Evolutionary conservation across 176 grass and related monocot genomes (phyloP), one percentile per base, ranked within the genome.

Genomic region (Coix lacrymajobi): DNA sequence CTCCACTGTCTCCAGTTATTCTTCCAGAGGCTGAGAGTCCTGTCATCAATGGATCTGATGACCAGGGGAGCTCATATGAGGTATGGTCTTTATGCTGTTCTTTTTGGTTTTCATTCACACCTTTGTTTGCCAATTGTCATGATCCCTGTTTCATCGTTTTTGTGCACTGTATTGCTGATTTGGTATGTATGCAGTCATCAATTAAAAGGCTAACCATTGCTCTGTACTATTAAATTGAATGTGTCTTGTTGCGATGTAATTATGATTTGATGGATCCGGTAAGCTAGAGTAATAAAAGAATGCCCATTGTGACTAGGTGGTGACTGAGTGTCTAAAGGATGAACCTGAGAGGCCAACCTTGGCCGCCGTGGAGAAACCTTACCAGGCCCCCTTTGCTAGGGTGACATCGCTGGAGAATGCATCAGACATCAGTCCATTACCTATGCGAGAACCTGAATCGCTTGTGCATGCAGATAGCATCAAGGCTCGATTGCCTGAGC

Each of bases 361-460:
- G 29, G 44, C 19, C 25, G 48, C 43, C 0, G 15, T 43, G 20
- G 85, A 88, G 68, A 92, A 82, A 60, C 67, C 96, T 74, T 95
- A 92, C 75, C 79, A 92, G 78, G 89, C 91, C 32, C 96, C 93
- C 62, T 84, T 86, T 45, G 96, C 91, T 34, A 92, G 93, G 75
- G 58, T 87, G 60, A 88, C 85, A 79, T 92, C 96, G 31, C 29
- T 96, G 48, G 93, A 98, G 77, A 81, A 91, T 85, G 41, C 69
- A 69, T 62, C 90, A 25, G 41, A 30, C 46, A 69, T 11, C 39
- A 33, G 66, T 63, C 63, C 79, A 36, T 68, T 82, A 19, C 70
- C 87, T 44, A 83, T 51, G 62, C 73, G 7, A 11, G 88, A 91
- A 83, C 28, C 80, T 25, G 87, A 88, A 87, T 82, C 82, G 16